These are phyloP conservation scores for Rhamnella rubrinervis DNA, from an alignment of 331 rosid species.

Conservation along the genomic window DNA sequence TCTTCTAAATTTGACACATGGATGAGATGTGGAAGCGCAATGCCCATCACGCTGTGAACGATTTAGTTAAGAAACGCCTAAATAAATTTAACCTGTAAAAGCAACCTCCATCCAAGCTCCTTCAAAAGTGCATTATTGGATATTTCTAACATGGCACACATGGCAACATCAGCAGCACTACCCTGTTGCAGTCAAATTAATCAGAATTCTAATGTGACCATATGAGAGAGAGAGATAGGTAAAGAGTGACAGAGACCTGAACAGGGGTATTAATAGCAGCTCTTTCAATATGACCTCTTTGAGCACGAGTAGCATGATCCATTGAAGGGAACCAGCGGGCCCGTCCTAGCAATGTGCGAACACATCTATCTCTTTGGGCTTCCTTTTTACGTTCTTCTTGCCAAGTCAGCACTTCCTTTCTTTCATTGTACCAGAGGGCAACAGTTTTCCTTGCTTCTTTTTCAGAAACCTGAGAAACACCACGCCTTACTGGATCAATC, in stretches of 20 bases:
- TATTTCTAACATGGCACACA: constrained; percentile 97
- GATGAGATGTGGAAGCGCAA: no score
- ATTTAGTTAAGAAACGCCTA: no score
- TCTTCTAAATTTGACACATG: no score
- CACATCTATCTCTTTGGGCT: constrained; percentile 49
- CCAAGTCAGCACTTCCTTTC: constrained; percentile 82
- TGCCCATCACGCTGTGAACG: no score
- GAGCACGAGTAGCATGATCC: constrained; percentile 52
- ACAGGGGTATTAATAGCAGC: constrained; percentile 98
- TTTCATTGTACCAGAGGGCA: constrained; percentile 83
- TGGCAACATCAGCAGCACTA: constrained; percentile 98
- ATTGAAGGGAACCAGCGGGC: constrained; percentile 75
- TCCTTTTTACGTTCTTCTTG: constrained; percentile 75
- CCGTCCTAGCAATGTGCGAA: constrained; percentile 81
- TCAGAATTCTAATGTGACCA: not conserved
- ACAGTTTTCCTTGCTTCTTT: constrained; percentile 88
- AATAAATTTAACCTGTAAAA: constrained; percentile 61
- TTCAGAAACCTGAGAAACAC: constrained; percentile 69
- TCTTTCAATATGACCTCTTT: constrained; percentile 85
- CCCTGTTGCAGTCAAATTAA: constrained; percentile 61
- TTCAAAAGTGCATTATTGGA: constrained; percentile 53
- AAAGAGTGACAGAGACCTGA: constrained; percentile 51
- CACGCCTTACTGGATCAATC: constrained; percentile 7
- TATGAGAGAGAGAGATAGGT: constrained; percentile 7
- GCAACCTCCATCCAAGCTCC: constrained; percentile 93